These are phyloP conservation scores for Dothistroma pini DNA, from an alignment of 2,329 filamentous ascomycete genomes.

Conservation along the genomic window DNA sequence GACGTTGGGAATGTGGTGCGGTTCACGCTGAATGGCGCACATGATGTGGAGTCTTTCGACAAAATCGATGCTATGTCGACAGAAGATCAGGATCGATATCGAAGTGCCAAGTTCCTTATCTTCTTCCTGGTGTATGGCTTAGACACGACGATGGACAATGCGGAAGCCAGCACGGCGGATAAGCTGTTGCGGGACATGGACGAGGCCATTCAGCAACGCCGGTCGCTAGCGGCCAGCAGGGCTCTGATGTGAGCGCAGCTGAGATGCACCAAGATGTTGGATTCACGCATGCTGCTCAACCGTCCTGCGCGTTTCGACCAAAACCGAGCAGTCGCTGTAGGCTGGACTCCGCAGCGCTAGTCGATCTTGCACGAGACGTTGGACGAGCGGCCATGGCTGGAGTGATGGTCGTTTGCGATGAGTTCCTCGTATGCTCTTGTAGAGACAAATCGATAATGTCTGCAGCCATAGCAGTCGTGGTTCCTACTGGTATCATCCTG, in stretches of 20 bases:
- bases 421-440: conserved; percentile 13
- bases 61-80: conserved; percentile 16
- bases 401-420: conserved; percentile 14
- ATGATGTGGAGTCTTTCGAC: conserved; percentile 15
- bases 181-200: conserved; percentile 8
- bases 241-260: neutral
- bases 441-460: conserved; percentile 9
- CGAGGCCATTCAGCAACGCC: conserved; percentile 2
- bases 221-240: neutral
- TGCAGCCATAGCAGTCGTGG: conserved; percentile 28
- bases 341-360: conserved; percentile 19
- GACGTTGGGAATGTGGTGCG: neutral
- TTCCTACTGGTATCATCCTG: conserved; percentile 25
- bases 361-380: conserved; percentile 1
- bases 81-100: conserved; percentile 15
- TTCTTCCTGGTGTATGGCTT: conserved; percentile 17
- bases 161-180: conserved; percentile 11
- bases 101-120: conserved; percentile 19
- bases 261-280: neutral
- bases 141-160: conserved; percentile 11
- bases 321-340: conserved; percentile 18
- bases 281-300: conserved; percentile 1
- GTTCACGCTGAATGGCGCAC: conserved; percentile 11
- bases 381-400: conserved; percentile 6
- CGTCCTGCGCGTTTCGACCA: conserved; percentile 1